phyloP scores from a whole-genome alignment of 345 rosid genomes.

The Bruguiera gymnorhiza region DNA sequence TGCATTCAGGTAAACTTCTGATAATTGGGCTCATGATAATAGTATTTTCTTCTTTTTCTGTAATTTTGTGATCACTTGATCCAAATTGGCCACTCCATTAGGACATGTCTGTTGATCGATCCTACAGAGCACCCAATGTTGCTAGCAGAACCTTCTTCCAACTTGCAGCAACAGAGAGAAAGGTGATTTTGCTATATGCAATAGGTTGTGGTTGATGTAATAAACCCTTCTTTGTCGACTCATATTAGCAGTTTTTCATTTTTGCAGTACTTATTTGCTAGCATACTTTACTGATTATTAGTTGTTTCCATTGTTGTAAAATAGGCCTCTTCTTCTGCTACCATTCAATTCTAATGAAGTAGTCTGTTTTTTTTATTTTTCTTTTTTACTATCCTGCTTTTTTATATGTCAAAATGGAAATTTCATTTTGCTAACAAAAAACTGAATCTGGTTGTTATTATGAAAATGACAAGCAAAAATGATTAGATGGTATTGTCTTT shows the following conservation, averaged over 20 bases:
- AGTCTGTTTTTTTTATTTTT: neutral
- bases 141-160: constrained; percentile 90
- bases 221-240: neutral
- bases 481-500: neutral
- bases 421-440: neutral
- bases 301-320: neutral
- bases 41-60: neutral
- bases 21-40: constrained; percentile 4
- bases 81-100: constrained; percentile 9
- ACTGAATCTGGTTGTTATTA: constrained; percentile 3
- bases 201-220: neutral
- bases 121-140: constrained; percentile 95
- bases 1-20: constrained; percentile 61
- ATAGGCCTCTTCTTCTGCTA: neutral
- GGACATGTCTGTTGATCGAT: constrained; percentile 83
- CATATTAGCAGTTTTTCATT: neutral
- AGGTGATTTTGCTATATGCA: constrained; percentile 40
- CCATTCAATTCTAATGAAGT: neutral
- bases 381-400: neutral
- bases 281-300: too few species aligned
- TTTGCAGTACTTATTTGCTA: neutral
- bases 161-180: constrained; percentile 90
- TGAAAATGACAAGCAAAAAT: neutral
- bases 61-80: constrained; percentile 3
- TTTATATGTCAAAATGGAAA: neutral